Conservation (phyloP, 2,329 filamentous ascomycete species). For the Thelonectria rubi region DNA sequence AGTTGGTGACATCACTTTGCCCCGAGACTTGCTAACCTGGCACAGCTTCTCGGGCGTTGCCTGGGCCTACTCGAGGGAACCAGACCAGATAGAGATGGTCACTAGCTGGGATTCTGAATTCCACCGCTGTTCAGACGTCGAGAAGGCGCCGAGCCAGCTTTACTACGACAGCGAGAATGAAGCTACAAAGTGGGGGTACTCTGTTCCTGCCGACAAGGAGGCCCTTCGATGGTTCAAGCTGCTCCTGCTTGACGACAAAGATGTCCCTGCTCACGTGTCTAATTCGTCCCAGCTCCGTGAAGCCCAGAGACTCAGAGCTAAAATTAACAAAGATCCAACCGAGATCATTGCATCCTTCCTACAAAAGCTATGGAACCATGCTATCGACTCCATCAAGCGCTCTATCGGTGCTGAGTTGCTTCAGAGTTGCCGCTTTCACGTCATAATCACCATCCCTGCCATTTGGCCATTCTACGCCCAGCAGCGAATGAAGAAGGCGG, state of each 20-base stretch:
- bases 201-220: slow-evolving; percentile 32
- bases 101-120: slow-evolving; percentile 43
- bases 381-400: slow-evolving; percentile 37
- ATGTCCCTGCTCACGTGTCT: slow-evolving; percentile 40
- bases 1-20: no score
- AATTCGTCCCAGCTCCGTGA: slow-evolving; percentile 34
- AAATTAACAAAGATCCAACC: slow-evolving; percentile 32
- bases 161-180: neutral
- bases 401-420: slow-evolving; percentile 37
- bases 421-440: slow-evolving; percentile 41
- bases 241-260: slow-evolving; percentile 45
- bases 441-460: slow-evolving; percentile 54
- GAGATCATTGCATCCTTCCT: slow-evolving; percentile 47
- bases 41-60: slow-evolving; percentile 52
- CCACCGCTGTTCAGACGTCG: slow-evolving; percentile 37
- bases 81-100: slow-evolving; percentile 43
- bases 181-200: slow-evolving; percentile 46
- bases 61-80: slow-evolving; percentile 46
- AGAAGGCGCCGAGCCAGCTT: slow-evolving; percentile 47
- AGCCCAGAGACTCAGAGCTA: neutral
- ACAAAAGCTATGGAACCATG: slow-evolving; percentile 44
- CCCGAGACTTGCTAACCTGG: slow-evolving; percentile 9
- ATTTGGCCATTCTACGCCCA: slow-evolving; percentile 54
- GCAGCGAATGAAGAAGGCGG: slow-evolving; percentile 47
- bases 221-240: slow-evolving; percentile 55